Percentiles rank a stretch among this genome's conserved stretches.
Evolutionary conservation across 2,329 filamentous ascomycete genomes (phyloP).

Genomic region (Venturia pyrina): DNA sequence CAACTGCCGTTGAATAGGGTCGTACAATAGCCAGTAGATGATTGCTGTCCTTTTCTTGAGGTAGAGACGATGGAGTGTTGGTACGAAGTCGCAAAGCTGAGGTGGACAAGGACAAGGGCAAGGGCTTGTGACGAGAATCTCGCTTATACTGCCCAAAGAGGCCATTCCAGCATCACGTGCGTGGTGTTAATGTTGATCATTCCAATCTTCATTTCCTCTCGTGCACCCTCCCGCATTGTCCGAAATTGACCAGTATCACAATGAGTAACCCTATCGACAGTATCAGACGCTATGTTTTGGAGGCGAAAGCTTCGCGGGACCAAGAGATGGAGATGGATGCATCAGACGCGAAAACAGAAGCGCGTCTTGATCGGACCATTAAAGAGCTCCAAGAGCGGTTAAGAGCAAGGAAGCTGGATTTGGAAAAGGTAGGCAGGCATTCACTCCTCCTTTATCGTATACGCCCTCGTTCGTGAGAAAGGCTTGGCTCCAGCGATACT

Average conservation of each 20-base stretch:
- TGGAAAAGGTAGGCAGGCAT: conserved; percentile 32
- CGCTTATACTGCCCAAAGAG: background rate
- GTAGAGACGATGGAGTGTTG: background rate
- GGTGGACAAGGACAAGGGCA: background rate
- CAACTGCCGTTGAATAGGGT: background rate
- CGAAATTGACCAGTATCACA: background rate
- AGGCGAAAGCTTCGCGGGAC: conserved; percentile 19
- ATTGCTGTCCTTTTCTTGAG: background rate
- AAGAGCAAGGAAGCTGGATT: conserved; percentile 35
- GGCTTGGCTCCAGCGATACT: too few relatives aligned
- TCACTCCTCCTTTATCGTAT: background rate
- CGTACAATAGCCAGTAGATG: background rate
- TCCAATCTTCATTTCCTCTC: background rate
- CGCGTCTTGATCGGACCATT: conserved; percentile 56
- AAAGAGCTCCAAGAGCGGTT: conserved; percentile 52
- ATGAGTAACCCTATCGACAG: conserved; percentile 9
- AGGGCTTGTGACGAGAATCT: background rate
- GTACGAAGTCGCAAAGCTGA: background rate
- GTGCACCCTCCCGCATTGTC: background rate
- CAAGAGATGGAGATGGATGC: conserved; percentile 27
- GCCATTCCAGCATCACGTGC: background rate
- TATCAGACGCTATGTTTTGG: conserved; percentile 13
- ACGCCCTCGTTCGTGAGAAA: background rate
- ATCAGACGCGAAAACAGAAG: conserved; percentile 24
- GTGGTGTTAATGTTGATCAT: background rate